Conservation (phyloP, 345 rosid species). For the Eucalyptus tenuipes region DNA sequence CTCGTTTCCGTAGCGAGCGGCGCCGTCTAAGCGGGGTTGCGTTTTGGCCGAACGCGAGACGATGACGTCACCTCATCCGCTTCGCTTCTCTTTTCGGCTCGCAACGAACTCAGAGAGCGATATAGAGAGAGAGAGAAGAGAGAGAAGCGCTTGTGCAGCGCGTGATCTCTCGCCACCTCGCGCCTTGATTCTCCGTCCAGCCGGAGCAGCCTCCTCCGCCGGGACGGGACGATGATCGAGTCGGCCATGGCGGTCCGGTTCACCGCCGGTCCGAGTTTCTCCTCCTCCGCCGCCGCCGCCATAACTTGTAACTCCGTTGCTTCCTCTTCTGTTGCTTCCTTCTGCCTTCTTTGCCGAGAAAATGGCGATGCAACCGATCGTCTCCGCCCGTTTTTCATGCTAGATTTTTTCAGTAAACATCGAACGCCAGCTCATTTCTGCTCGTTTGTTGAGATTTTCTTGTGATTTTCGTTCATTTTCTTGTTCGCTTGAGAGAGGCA, state of each 20-base stretch:
- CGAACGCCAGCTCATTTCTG: neutral
- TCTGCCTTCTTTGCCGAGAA: neutral
- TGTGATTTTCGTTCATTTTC: conserved; percentile 9
- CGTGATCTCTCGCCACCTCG: neutral
- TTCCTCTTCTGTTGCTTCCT: neutral
- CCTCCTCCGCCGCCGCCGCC: conserved; percentile 31
- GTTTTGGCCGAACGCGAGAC: neutral
- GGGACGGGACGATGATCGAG: conserved; percentile 32
- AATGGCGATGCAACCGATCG: neutral
- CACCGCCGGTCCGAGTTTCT: conserved; percentile 34
- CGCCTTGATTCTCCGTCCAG: neutral
- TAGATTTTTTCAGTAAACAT: neutral
- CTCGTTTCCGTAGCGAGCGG: neutral
- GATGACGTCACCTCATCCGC: neutral
- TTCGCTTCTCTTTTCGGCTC: neutral
- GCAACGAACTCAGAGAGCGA: neutral
- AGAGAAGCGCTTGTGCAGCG: neutral
- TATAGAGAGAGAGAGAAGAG: neutral
- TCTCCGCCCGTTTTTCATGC: neutral
- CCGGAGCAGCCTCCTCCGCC: neutral
- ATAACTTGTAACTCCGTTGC: conserved; percentile 22
- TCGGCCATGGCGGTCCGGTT: conserved; percentile 61
- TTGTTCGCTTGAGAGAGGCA: neutral
- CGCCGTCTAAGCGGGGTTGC: neutral
- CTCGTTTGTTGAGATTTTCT: neutral